Percentiles rank a stretch among this genome's conserved stretches.
These are phyloP conservation scores for Zizania palustris DNA, from an alignment of 202 grass and related monocot species.

Conservation along the genomic window DNA sequence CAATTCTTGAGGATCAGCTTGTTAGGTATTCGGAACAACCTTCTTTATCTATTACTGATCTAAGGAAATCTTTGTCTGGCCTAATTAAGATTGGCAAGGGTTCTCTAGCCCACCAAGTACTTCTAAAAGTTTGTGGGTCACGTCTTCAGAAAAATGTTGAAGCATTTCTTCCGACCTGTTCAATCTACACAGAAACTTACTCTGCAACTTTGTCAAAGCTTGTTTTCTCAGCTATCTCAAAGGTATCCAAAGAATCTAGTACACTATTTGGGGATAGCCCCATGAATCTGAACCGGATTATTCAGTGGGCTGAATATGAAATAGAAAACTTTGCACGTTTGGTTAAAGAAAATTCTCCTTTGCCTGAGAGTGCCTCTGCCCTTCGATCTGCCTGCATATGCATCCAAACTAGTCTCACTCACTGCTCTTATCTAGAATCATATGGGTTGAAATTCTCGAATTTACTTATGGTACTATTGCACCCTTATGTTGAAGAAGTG, in stretches of 20 bases:
- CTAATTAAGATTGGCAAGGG: constrained; percentile 81
- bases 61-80: constrained; percentile 71
- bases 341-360: constrained; percentile 90
- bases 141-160: constrained; percentile 73
- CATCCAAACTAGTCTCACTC: constrained; percentile 75
- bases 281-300: constrained; percentile 62
- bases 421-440: constrained; percentile 73
- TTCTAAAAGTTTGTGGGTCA: constrained; percentile 72
- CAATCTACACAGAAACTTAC: constrained; percentile 79
- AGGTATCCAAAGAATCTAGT: constrained; percentile 70
- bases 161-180: constrained; percentile 80
- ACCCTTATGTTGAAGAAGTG: constrained; percentile 89
- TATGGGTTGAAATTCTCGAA: constrained; percentile 92
- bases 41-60: constrained; percentile 62
- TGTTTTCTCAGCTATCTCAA: constrained; percentile 90
- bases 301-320: constrained; percentile 88
- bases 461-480: constrained; percentile 77
- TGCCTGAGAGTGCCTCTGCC: constrained; percentile 71
- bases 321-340: constrained; percentile 81
- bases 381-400: constrained; percentile 84
- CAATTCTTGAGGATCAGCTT: constrained; percentile 77
- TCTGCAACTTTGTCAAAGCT: constrained; percentile 80
- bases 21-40: constrained; percentile 71
- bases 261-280: constrained; percentile 70
- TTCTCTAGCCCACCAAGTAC: constrained; percentile 79